Base-by-base conservation (phyloP, 2,329 filamentous ascomycete species). In the Proliferodiscus dingleyae region DNA sequence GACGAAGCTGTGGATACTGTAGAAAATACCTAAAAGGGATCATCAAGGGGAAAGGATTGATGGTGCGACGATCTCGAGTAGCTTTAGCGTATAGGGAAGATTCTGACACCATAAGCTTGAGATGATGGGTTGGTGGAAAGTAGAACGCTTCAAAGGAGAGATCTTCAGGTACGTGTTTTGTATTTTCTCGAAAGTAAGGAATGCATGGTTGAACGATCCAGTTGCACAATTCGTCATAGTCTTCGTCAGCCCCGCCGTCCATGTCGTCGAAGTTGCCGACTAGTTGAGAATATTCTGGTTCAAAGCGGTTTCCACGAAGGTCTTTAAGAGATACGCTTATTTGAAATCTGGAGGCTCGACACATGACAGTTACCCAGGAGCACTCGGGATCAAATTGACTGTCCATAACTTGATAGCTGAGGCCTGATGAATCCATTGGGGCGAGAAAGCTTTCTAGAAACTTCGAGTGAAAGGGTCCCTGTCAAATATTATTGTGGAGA, bases 171-270 rank as follows among this genome's bases (percentile, higher is more conserved):
- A 48, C 42, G 38, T 49, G 18, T 23, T 4, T 29, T 45, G 49
- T 46, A 37, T 13, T 28, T 19, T 51, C 41, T 45, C 46, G 39
- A 28, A 49, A 51, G 42, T 43, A 49, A 42, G 45, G 24, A 51
- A 51, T 18, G 42, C 49, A 51, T 45, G 28, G 45, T 33, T 51
- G 41, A 37, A 51, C 45, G 37, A 43, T 51, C 49, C 38, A 45
- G 21, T 34, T 30, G 45, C 38, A 49, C 37, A 51, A 45, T 38
- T 30, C 45, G 33, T 48, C 49, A 38, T 43, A 36, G 33, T 37
- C 49, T 13, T 51, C 49, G 22, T 49, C 49, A 49, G 34, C 45
- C 18, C 33, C 41, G 28, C 38, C 43, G 34, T 49, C 49, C 37
- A 46, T 41, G 32, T 38, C 28, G 45, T 51, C 43, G 26, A 29